phyloP scores from a whole-genome alignment of 176 grass and related monocot species.

The Poa pratensis region DNA sequence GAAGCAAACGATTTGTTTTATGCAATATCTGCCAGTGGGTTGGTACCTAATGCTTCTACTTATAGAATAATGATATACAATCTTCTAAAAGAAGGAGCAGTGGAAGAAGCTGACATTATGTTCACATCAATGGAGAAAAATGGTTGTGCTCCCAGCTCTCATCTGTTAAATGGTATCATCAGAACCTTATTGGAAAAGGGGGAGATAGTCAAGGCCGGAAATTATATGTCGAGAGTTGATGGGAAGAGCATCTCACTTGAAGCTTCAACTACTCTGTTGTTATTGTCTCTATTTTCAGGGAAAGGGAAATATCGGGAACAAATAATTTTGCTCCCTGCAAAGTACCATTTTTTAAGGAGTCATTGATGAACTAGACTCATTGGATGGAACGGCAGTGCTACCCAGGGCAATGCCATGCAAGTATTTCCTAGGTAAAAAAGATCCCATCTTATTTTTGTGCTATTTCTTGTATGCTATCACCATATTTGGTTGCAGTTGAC shows the following conservation, averaged over 20 bases:
- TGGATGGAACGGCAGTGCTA: no score
- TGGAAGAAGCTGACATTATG: neutral
- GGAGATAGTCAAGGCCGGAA: neutral
- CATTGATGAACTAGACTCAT: no score
- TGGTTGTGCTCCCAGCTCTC: neutral
- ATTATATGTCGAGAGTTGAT: neutral
- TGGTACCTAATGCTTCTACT: no score
- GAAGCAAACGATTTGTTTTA: neutral
- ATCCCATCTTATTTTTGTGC: no score
- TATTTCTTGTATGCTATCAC: no score
- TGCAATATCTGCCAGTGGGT: neutral
- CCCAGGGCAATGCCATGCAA: no score
- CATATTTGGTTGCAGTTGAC: no score
- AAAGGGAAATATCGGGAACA: neutral
- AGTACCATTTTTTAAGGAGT: neutral
- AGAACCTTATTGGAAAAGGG: neutral
- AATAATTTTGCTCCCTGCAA: conserved; percentile 1
- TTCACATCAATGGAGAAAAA: neutral
- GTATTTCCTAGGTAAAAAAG: no score
- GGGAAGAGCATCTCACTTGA: neutral
- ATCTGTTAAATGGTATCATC: neutral
- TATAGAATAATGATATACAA: neutral
- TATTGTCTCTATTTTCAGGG: neutral
- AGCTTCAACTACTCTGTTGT: neutral
- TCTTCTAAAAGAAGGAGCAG: neutral